These are phyloP conservation scores for Articulospora tetracladia DNA, from an alignment of 495 filamentous ascomycete species.

Conservation along the genomic window DNA sequence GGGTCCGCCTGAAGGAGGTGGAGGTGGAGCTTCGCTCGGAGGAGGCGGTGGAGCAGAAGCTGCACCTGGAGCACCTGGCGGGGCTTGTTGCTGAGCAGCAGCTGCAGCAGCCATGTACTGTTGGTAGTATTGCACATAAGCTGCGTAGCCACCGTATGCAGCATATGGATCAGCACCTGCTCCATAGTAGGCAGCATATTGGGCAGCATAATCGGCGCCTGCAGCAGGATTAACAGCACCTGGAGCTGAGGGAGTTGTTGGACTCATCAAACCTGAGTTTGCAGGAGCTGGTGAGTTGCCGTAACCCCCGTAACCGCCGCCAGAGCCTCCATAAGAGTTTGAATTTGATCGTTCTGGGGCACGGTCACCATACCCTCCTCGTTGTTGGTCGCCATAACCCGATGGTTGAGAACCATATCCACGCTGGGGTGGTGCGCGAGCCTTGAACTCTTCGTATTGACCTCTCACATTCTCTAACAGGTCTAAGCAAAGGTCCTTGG, in stretches of 20 bases:
- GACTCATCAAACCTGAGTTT: slow-evolving; percentile 30
- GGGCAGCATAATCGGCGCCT: slow-evolving; percentile 62
- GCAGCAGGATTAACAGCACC: slow-evolving; percentile 37
- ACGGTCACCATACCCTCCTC: slow-evolving; percentile 26
- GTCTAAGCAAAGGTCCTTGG: slow-evolving; percentile 84
- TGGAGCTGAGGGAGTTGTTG: slow-evolving; percentile 32
- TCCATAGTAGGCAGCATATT: slow-evolving; percentile 53
- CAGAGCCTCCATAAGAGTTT: slow-evolving; percentile 25
- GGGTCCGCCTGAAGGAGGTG: slow-evolving; percentile 55
- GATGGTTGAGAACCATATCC: slow-evolving; percentile 45
- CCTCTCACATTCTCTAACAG: slow-evolving; percentile 77
- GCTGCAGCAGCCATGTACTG: slow-evolving; percentile 45
- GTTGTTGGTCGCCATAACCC: slow-evolving; percentile 25
- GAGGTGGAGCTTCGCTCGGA: slow-evolving; percentile 46
- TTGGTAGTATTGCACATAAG: slow-evolving; percentile 73
- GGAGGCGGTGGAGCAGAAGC: slow-evolving; percentile 57
- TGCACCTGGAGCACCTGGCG: slow-evolving; percentile 25
- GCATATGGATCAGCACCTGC: slow-evolving; percentile 78
- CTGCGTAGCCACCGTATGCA: slow-evolving; percentile 80
- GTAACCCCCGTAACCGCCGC: slow-evolving; percentile 34
- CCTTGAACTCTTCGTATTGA: slow-evolving; percentile 87
- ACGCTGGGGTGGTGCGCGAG: slow-evolving; percentile 68
- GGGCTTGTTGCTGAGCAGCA: slow-evolving; percentile 42
- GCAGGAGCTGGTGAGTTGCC: slow-evolving; percentile 36
- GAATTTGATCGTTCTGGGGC: slow-evolving; percentile 16